Conservation (phyloP, 495 filamentous ascomycete species). For the Neurospora sp. region DNA sequence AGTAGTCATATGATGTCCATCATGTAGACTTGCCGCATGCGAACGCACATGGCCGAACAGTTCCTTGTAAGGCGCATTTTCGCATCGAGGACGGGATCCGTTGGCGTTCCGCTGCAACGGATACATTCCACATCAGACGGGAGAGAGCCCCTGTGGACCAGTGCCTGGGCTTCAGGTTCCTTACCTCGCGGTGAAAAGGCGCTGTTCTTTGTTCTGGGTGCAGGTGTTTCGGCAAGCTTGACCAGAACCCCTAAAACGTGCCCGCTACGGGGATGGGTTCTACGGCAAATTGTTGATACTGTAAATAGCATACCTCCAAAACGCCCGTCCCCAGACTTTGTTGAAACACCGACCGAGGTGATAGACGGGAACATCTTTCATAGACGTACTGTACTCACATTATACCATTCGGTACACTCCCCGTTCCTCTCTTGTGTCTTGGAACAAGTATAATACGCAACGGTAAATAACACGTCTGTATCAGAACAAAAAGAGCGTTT, state of each 20-base stretch:
- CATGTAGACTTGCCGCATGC: background rate
- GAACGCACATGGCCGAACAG: background rate
- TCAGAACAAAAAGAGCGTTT: background rate
- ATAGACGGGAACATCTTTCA: background rate
- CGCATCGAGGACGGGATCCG: background rate
- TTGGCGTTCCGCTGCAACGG: background rate
- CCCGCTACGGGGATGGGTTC: background rate
- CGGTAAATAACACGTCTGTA: background rate
- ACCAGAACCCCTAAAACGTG: background rate
- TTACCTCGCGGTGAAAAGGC: background rate
- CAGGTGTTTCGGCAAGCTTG: background rate
- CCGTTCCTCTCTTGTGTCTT: background rate
- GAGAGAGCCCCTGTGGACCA: background rate
- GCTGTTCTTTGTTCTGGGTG: background rate
- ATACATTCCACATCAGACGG: background rate
- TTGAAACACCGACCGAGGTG: too few relatives aligned
- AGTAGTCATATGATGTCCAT: background rate
- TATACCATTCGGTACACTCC: background rate
- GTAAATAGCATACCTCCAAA: background rate
- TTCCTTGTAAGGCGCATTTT: background rate
- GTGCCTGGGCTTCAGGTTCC: background rate
- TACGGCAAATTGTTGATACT: background rate
- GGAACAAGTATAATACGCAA: background rate
- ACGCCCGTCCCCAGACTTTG: too few relatives aligned
- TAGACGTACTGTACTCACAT: background rate